Evolutionary conservation across 768 basidiomycete species (phyloP), one percentile per base, ranked within the genome.

Genomic region (Sporobolomyces phaffii): DNA sequence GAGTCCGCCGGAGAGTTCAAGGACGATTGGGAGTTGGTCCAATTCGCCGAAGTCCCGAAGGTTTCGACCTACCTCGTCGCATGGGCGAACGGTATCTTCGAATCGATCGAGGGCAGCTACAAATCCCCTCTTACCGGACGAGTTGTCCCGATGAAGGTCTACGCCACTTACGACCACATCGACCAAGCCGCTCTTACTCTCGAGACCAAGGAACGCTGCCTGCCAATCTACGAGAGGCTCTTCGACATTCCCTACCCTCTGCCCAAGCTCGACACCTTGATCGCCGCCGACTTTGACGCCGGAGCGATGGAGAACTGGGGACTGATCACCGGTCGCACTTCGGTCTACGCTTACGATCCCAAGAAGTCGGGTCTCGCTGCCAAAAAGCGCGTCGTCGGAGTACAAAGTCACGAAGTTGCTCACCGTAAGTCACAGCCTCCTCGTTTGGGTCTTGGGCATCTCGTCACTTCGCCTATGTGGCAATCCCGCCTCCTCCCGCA

Each of bases 231-330:
- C 77, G 93, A 98, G 78, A 81, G 87, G 76, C 83, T 94, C 61
- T 97, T 97, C 75, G 86, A 93, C 71, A 86, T 97, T 70, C 88
- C 87, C 64, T 98, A 87, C 77, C 91, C 93, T 28, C 82, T 98
- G 31, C 90, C 91, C 8, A 97, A 98, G 80, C 83, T 98, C 48
- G 94, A 97, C 75, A 93, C 92, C 3, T 82, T 98, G 18, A 89
- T 91, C 62, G 91, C 86, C 6, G 84, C 83, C 58, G 92, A 96
- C 76, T 96, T 96, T 72, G 91, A 94, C 75, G 86, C 87, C 36
- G 89, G 87, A 34, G 77, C 75, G 8, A 73, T 73, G 72, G 93
- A 96, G 78, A 92, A 91, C 77, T 91, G 89, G 89, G 84, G 82
- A 31, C 80, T 94, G 62, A 96, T 96, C 75, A 93, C 88, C 18